These are phyloP conservation scores for Limtongozyma cylindracea DNA, from an alignment of 805 yeast species.

Conservation along the genomic window DNA sequence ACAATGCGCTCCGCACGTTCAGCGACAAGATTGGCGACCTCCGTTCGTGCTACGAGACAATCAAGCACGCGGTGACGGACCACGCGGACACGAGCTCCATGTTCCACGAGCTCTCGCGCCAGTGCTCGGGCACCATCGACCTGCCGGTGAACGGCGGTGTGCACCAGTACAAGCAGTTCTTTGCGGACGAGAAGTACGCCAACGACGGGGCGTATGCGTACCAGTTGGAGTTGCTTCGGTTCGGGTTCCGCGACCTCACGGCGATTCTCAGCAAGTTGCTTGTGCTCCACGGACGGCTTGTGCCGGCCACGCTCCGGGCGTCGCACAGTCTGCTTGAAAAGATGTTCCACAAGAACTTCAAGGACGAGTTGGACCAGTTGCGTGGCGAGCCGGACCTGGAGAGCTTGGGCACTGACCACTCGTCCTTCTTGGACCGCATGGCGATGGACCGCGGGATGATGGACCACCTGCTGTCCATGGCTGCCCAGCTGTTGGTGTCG, in stretches of 20 bases:
- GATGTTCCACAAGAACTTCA: slow-evolving; percentile 42
- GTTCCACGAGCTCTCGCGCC: slow-evolving; percentile 43
- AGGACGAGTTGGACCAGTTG: slow-evolving; percentile 38
- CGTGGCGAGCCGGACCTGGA: too few relatives aligned
- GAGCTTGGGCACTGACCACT: too few relatives aligned
- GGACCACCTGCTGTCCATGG: too few relatives aligned
- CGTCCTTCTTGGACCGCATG: too few relatives aligned
- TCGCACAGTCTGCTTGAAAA: slow-evolving; percentile 45
- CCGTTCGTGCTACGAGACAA: slow-evolving; percentile 36
- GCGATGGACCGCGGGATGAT: too few relatives aligned
- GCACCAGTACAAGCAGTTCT: slow-evolving; percentile 54
- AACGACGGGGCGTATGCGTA: slow-evolving; percentile 9
- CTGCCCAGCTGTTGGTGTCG: too few relatives aligned
- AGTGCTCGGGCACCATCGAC: slow-evolving; percentile 66
- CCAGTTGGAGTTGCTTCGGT: slow-evolving; percentile 11
- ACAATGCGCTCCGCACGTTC: slow-evolving; percentile 53
- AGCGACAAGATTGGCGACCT: slow-evolving; percentile 48
- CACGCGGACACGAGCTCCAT: slow-evolving; percentile 19
- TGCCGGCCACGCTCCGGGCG: slow-evolving; percentile 25
- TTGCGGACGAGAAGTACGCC: too few relatives aligned
- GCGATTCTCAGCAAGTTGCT: slow-evolving; percentile 37
- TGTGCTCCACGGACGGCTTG: slow-evolving; percentile 37
- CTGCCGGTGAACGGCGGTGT: slow-evolving; percentile 89
- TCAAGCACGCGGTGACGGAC: slow-evolving; percentile 23
- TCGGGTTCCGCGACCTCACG: slow-evolving; percentile 44